These are phyloP conservation scores for Taxawa tesnikishii DNA, from an alignment of 2,329 filamentous ascomycete genomes.

Conservation along the genomic window DNA sequence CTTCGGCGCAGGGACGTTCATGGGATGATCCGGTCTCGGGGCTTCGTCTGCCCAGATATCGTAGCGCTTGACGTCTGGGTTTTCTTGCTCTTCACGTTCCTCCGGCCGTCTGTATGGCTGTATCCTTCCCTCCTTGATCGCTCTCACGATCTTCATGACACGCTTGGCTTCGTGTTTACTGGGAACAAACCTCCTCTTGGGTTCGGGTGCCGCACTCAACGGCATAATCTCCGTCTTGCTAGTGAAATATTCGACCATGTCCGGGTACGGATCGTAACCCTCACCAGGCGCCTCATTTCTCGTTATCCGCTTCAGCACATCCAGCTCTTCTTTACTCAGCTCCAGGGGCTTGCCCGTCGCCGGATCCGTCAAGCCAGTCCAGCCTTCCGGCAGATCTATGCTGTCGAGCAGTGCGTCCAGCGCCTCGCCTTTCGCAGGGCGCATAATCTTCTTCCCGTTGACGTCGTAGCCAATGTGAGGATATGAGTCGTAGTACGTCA, in stretches of 20 bases:
- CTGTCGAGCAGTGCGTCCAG: constrained; percentile 88
- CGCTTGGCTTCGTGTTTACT: constrained; percentile 96
- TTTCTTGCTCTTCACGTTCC: constrained; percentile 47
- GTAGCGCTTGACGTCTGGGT: constrained; percentile 62
- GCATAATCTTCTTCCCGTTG: constrained; percentile 95
- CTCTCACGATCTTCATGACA: constrained; percentile 92
- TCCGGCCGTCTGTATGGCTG: constrained; percentile 73
- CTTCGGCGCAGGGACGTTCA: constrained; percentile 94
- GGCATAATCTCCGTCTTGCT: constrained; percentile 83
- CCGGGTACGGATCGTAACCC: constrained; percentile 84
- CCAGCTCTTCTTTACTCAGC: constrained; percentile 74
- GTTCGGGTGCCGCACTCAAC: constrained; percentile 84
- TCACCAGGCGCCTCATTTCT: constrained; percentile 79
- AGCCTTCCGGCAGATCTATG: constrained; percentile 93
- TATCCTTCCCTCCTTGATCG: constrained; percentile 88
- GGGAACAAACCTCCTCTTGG: constrained; percentile 87
- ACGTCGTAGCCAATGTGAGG: constrained; percentile 98
- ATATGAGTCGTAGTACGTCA: constrained; percentile 94
- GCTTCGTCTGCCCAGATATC: constrained; percentile 95
- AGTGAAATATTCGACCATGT: constrained; percentile 89
- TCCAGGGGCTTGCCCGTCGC: constrained; percentile 86
- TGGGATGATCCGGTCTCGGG: constrained; percentile 68
- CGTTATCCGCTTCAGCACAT: constrained; percentile 78
- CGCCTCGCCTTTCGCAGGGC: constrained; percentile 85
- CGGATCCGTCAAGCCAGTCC: constrained; percentile 91